Conservation (phyloP, 768 basidiomycete genomes). For the Lactarius sp. region DNA sequence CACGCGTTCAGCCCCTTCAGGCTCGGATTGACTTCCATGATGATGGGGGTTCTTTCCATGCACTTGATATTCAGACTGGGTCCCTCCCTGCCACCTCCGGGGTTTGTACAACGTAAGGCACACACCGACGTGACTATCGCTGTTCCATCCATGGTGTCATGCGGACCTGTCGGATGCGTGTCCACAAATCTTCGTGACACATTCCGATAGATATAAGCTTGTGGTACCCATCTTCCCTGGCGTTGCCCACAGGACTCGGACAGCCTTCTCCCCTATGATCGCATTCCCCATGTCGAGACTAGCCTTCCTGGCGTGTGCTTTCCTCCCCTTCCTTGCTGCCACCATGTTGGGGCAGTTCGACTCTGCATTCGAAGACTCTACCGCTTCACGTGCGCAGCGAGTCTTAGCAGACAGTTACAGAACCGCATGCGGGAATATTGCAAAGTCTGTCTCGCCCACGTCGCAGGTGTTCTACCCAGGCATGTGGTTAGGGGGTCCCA, state of each 20-base stretch:
- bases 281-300: not conserved
- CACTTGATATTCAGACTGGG: too few species aligned
- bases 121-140: not conserved
- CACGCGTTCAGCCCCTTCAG: too few species aligned
- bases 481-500: not conserved
- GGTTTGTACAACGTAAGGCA: not conserved
- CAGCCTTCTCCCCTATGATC: not conserved
- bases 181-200: not conserved
- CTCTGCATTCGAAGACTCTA: not conserved
- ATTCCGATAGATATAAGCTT: not conserved
- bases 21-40: too few species aligned
- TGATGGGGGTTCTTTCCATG: too few species aligned
- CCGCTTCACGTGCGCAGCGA: not conserved
- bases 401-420: not conserved
- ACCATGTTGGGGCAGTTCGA: not conserved
- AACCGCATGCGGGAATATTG: not conserved
- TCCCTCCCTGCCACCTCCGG: too few species aligned
- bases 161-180: not conserved
- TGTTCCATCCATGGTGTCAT: not conserved
- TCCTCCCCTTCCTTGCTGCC: not conserved
- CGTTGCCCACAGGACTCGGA: not conserved
- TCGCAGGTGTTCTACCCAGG: conserved; percentile 1
- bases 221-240: not conserved
- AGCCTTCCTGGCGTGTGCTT: not conserved
- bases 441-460: not conserved